Evolutionary conservation across 2,329 filamentous ascomycete species (phyloP).

Genomic region (Domatiomyces globalis): DNA sequence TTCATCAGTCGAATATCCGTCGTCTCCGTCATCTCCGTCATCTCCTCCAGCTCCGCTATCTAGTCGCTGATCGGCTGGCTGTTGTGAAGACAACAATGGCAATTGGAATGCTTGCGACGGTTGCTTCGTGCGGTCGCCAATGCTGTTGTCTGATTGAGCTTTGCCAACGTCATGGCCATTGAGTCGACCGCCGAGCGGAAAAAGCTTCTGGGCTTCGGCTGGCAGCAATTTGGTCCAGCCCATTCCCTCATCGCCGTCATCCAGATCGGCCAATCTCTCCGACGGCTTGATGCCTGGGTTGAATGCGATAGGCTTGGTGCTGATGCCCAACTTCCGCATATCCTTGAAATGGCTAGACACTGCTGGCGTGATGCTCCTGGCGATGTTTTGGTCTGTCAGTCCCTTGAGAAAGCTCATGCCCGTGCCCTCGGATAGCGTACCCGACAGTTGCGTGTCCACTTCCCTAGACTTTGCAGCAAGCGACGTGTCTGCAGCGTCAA

Average conservation of each 20-base stretch:
- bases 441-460: slow-evolving; percentile 12
- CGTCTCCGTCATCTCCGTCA: not conserved
- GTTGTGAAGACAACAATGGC: not conserved
- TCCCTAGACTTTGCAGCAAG: not conserved
- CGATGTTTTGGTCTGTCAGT: slow-evolving; percentile 22
- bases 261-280: not conserved
- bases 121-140: not conserved
- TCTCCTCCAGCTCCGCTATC: not conserved
- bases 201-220: not conserved
- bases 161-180: not conserved
- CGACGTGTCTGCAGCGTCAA: not conserved
- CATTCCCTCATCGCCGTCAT: not conserved
- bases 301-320: slow-evolving; percentile 26
- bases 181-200: not conserved
- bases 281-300: not conserved
- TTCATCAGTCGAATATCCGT: not conserved
- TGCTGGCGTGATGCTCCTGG: slow-evolving; percentile 24
- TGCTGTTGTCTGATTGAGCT: not conserved
- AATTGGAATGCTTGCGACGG: not conserved
- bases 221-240: not conserved
- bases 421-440: slow-evolving; percentile 17
- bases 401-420: slow-evolving; percentile 24
- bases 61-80: not conserved
- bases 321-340: slow-evolving; percentile 27
- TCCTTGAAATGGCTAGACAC: slow-evolving; percentile 22